Percentiles rank a stretch among this genome's conserved stretches.
Conservation (phyloP, 1,139 yeast genomes). For the Geotrichum reessii region DNA sequence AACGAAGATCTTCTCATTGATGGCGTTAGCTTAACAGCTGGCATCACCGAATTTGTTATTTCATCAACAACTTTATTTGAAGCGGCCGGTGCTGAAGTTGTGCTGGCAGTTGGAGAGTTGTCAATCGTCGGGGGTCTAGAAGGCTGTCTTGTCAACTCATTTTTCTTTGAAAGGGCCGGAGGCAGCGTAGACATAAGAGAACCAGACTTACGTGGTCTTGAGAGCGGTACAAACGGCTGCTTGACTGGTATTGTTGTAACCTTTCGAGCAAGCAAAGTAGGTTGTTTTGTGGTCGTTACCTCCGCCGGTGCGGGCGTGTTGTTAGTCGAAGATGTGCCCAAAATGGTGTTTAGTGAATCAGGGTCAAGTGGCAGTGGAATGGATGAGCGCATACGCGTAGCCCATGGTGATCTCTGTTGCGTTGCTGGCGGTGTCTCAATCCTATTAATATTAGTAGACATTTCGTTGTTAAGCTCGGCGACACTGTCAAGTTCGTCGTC, state of each 20-base stretch:
- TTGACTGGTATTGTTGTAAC: conserved; percentile 2
- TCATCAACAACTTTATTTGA: background rate
- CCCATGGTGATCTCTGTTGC: conserved; percentile 8
- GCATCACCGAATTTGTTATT: background rate
- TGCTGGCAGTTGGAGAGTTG: background rate
- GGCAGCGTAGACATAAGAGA: background rate
- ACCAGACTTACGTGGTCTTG: conserved; percentile 7
- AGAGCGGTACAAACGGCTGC: conserved; percentile 12
- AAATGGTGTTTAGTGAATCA: conserved; percentile 3
- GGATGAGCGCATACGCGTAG: conserved; percentile 17
- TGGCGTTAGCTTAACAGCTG: conserved; percentile 2
- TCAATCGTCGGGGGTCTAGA: background rate
- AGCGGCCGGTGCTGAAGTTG: background rate
- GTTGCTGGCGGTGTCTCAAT: conserved; percentile 8
- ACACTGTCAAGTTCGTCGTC: conserved; percentile 5
- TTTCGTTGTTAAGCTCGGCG: background rate
- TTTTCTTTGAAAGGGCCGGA: background rate
- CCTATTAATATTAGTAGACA: background rate
- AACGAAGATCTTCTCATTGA: conserved; percentile 6
- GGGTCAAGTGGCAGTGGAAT: conserved; percentile 14
- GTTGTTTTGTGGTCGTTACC: background rate
- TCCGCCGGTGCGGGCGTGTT: conserved; percentile 1
- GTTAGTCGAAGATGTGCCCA: conserved; percentile 12
- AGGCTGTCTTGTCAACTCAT: background rate
- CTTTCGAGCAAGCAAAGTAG: conserved; percentile 9